Evolutionary conservation across 1,139 yeast genomes (phyloP).

Genomic region (Pichia sp.): DNA sequence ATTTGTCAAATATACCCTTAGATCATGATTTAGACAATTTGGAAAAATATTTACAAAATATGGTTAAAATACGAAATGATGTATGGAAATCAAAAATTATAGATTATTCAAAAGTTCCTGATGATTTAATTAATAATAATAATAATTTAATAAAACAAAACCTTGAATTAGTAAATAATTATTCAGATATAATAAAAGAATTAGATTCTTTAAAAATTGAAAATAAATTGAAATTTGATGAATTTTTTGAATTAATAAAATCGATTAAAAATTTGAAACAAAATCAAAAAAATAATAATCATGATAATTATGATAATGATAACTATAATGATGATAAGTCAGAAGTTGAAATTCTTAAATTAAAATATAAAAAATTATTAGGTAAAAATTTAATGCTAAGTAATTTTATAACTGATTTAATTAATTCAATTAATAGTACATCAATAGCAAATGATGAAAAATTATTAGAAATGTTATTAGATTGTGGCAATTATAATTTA

Average conservation of each 20-base stretch:
- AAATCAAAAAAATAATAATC: neutral
- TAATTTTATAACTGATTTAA: constrained; percentile 30
- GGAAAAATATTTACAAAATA: constrained; percentile 1
- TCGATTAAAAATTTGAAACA: neutral
- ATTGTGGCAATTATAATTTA: constrained; percentile 29
- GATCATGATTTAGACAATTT: neutral
- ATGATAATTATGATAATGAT: neutral
- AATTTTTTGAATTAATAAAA: neutral
- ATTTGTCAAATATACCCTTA: neutral
- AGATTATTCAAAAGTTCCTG: neutral
- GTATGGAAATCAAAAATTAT: constrained; percentile 4
- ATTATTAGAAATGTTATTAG: constrained; percentile 28
- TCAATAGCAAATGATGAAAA: constrained; percentile 26
- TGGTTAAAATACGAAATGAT: constrained; percentile 11
- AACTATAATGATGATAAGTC: too few species aligned
- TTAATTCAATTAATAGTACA: constrained; percentile 27
- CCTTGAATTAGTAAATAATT: neutral
- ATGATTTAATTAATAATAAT: neutral
- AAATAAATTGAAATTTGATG: neutral
- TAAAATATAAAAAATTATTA: constrained; percentile 15
- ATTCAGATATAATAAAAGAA: neutral
- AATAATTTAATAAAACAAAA: neutral
- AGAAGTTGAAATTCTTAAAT: constrained; percentile 11
- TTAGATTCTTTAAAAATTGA: neutral
- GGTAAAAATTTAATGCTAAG: constrained; percentile 24